Evolutionary conservation across 257 asterid genomes (phyloP), one percentile per base, ranked within the genome.

Genomic region (Apocynum venetum): DNA sequence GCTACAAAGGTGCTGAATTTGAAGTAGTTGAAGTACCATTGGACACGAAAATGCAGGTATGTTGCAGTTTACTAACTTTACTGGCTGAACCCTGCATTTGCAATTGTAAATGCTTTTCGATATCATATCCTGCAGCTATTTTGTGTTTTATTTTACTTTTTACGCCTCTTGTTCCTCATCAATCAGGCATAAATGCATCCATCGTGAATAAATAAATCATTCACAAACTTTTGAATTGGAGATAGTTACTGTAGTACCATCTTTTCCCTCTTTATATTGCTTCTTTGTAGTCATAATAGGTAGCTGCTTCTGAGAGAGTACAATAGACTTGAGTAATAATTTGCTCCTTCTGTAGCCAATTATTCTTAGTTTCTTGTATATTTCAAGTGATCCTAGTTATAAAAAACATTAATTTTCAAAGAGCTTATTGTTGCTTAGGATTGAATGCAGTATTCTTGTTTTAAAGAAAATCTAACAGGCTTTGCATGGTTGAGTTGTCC

Each of bases 1-100:
- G 99, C 91, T 96, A 93, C 87, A 88, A 90, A 87, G 99, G 96
- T 72, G 97, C 83, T 19, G 99, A 96, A 79, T 93, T 96, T 87
- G 99, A 96, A 88, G 97, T 87, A 76, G 97, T 96, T 86, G 98
- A 96, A 83, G 97, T 89, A 72, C 97, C 94, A 12, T 77, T 96
- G 78, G 99, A 93, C 81, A 84, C 85, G 60, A 83, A 83, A 79
- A 96, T 96, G 99, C 86, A 65, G 97, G 97, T 94, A 91, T 55
- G 65, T 20, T 76, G 71, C 73, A 57, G 68, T 52, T 64, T 74
- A 61, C 59, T 77, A 12, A 48, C 7, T 46, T 43, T 41, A 72
- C 52, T 72, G 13, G 64, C 60, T 48, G 63, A 46, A 20, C 35
- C 43, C 43, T 68, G 12, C 73, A 19, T 2, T 43, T 68, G 73